These are phyloP conservation scores for Coniochaeta hoffmannii DNA, from an alignment of 2,329 filamentous ascomycete species.

Conservation along the genomic window DNA sequence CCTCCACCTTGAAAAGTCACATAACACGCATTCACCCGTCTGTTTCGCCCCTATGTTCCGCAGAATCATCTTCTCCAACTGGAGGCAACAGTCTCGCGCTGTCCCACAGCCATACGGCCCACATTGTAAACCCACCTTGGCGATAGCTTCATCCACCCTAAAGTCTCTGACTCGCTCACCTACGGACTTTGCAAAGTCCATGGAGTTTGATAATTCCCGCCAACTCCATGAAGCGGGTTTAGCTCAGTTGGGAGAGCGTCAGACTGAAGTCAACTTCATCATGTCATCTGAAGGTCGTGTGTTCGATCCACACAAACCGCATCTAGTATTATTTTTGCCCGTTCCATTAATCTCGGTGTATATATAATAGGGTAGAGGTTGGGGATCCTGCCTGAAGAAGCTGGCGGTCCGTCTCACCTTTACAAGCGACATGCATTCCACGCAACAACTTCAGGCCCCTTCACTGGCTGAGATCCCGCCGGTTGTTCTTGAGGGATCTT, in stretches of 20 bases:
- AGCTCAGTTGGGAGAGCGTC: conserved; percentile 2
- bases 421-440: too few relatives aligned
- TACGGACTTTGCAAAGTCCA: not conserved
- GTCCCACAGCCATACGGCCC: not conserved
- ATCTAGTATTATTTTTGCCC: not conserved
- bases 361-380: too few relatives aligned
- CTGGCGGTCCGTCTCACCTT: too few relatives aligned
- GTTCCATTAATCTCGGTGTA: too few relatives aligned
- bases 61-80: too few relatives aligned
- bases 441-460: too few relatives aligned
- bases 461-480: too few relatives aligned
- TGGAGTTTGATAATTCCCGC: not conserved
- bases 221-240: not conserved
- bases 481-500: too few relatives aligned
- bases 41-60: not conserved
- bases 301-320: conserved; percentile 2
- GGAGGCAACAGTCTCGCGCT: too few relatives aligned
- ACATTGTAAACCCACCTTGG: not conserved
- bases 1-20: too few relatives aligned
- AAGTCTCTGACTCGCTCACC: too few relatives aligned
- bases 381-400: too few relatives aligned
- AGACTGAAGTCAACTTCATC: conserved; percentile 2
- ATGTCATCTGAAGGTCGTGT: not conserved
- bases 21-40: not conserved
- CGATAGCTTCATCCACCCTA: not conserved